Base-by-base conservation (phyloP, 1,284 basidiomycete species). In the Volvariella surrecta region DNA sequence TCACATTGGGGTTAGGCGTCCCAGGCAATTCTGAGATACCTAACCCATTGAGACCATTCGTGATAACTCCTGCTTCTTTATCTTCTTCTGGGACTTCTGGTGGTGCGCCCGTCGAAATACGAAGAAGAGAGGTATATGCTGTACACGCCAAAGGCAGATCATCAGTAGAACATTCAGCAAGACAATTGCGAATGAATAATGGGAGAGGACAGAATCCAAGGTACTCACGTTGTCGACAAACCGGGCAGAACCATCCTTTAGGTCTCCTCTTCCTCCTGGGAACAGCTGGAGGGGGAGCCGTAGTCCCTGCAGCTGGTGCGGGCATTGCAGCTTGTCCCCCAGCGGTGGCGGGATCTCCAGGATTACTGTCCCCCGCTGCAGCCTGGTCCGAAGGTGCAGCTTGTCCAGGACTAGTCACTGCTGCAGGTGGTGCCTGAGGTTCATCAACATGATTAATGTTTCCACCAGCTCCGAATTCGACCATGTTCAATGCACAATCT, bases 171-270 rank as follows among this genome's bases (percentile, higher is more conserved):
- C n/a, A n/a, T n/a, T n/a, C 37, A 17, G 44, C 11, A 44, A 39
- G 47, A 30, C 31, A 37, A 40, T 15, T 16, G 20, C 19, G 24
- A 28, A 28, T 6, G 11, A 11, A 11, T 6, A 28, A 11, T 28
- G 24, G 24, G 24, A 28, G 11, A 11, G 6, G 24, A 28, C 11
- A 28, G 40, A 13, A 34, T 44, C 21, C 17, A 32, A 41, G 39
- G 31, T 16, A 60, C 61, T 45, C 45, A 67, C 63, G 89, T 70
- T 93, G 90, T 54, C 90, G 75, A 59, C 90, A 93, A 40, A 94
- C 88, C 21, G 90, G 90, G 59, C 90, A 94, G 74, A 88, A 90
- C 90, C 90, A 94, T 11, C 90, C 90, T 63, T 94, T 94, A 1
- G 89, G 85, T 66, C 89, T 92, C 52, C 89, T 74, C 70, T 90